Percentiles rank a stretch among this genome's conserved stretches.
Conservation (phyloP, 2,329 filamentous ascomycete species). For the Stemphylium beticola region DNA sequence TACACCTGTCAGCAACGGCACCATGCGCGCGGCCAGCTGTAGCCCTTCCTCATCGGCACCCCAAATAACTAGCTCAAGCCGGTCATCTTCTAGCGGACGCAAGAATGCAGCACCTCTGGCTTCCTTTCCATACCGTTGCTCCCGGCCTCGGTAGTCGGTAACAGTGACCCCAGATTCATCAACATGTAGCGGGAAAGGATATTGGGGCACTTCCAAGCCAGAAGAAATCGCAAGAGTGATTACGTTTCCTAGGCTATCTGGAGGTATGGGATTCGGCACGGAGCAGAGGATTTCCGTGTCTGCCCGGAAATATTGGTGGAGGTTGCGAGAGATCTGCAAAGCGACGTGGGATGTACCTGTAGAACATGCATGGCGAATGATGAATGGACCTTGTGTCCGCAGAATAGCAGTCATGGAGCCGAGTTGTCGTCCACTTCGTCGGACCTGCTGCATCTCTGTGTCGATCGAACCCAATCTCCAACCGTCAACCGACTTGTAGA, state of each 20-base stretch:
- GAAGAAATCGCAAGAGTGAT: constrained; percentile 49
- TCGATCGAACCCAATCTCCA: constrained; percentile 6
- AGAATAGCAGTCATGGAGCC: constrained; percentile 62
- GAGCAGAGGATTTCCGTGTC: constrained; percentile 53
- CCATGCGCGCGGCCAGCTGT: constrained; percentile 58
- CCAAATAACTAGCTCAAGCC: constrained; percentile 64
- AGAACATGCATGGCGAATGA: constrained; percentile 47
- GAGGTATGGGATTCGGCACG: background rate
- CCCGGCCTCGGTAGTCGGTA: constrained; percentile 26
- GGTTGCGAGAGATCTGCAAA: constrained; percentile 62
- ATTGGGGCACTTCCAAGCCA: constrained; percentile 24
- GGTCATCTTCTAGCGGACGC: constrained; percentile 54
- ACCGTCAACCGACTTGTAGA: constrained; percentile 6
- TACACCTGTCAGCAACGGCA: constrained; percentile 62
- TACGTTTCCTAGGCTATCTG: constrained; percentile 51
- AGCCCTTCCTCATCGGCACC: constrained; percentile 57
- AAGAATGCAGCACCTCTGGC: constrained; percentile 60
- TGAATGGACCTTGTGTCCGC: constrained; percentile 54
- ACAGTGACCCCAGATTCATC: constrained; percentile 25
- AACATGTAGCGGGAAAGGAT: constrained; percentile 42
- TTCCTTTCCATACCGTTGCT: constrained; percentile 34
- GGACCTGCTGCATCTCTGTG: constrained; percentile 7
- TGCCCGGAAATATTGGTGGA: constrained; percentile 64
- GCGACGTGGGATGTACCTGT: constrained; percentile 49
- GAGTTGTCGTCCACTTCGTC: constrained; percentile 56